Conservation (phyloP, 371 early-diverging fungal genomes). For the Rhizopus sp. region DNA sequence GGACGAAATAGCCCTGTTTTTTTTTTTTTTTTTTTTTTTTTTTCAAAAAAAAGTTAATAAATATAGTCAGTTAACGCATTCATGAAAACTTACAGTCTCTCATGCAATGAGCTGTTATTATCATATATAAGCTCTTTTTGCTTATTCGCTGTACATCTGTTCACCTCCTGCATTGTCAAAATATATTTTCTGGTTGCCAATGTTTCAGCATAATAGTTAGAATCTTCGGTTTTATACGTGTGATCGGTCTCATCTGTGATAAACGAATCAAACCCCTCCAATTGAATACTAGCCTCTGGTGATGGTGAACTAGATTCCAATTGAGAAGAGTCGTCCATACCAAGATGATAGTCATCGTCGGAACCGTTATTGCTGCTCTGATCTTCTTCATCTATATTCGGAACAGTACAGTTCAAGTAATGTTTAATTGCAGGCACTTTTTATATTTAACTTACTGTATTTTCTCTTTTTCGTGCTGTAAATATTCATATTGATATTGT, state of each 20-base stretch:
- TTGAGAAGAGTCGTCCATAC: conserved; percentile 3
- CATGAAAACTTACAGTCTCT: conserved; percentile 18
- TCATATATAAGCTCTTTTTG: conserved; percentile 13
- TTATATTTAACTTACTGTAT: conserved; percentile 11
- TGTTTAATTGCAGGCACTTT: conserved; percentile 13
- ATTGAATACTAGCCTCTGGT: conserved; percentile 11
- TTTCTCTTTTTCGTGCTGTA: background rate
- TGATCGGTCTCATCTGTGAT: conserved; percentile 8
- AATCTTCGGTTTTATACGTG: conserved; percentile 15
- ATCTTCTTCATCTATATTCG: conserved; percentile 12
- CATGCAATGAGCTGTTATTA: conserved; percentile 10
- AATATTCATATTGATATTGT: background rate
- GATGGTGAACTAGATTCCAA: conserved; percentile 3
- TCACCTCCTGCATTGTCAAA: conserved; percentile 15
- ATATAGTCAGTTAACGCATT: conserved; percentile 7
- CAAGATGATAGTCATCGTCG: conserved; percentile 2
- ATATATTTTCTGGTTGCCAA: conserved; percentile 15
- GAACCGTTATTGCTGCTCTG: conserved; percentile 5
- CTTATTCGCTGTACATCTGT: conserved; percentile 12
- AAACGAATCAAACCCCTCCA: conserved; percentile 15
- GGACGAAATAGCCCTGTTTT: conserved; percentile 11
- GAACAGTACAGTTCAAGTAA: conserved; percentile 12
- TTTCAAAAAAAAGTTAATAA: conserved; percentile 16
- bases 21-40: no score
- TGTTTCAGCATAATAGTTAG: conserved; percentile 14